Base-by-base conservation (phyloP, 2,329 filamentous ascomycete species). In the Colletotrichum viniferum region DNA sequence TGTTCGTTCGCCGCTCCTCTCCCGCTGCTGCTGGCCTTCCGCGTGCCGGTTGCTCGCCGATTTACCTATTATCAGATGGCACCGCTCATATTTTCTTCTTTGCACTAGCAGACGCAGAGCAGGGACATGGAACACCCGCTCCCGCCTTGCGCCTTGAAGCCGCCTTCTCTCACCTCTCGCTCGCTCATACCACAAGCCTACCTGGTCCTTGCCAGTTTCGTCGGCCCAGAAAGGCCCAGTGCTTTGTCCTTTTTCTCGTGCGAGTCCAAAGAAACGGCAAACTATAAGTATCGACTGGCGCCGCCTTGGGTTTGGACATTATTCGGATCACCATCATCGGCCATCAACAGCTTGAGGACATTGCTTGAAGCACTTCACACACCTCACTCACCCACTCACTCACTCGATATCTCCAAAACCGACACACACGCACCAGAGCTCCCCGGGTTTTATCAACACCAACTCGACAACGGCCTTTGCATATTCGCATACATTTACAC, bases 261-360 rank as follows among this genome's bases (percentile, higher is more conserved):
- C 55, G 63, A 63, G 66, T 68, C 62, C 72, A 68, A 63, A 63
- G 63, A 67, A 65, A 64, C 43, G 48, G 36, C 52, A 75, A 77
- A 75, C 38, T 77, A 77, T 77, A 77, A 77, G 72, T 75, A 74
- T 75, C 71, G 43, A 73, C 62, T 38, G 36, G 32, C 67, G 69
- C 73, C 69, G 62, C 69, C 63, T 58, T 34, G 63, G 48, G 28
- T 65, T 75, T n/a, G 67, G 28, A 26, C 63, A 32, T 75, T 43
- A 56, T 58, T 32, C 38, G 24, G 63, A 75, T 75, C 73, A 67
- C 43, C 73, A 36, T 36, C 68, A 75, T 58, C 63, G 38, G 24
- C 60, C 56, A 73, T 74, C 55, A 63, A 43, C 61, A 58, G 26
- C 52, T 38, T 38, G 69, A n/a, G 66, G 43, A 56, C 56, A 30